Percentiles rank a stretch among this genome's conserved stretches.
phyloP scores from a whole-genome alignment of 2,329 filamentous ascomycete species.

The Paraphoma chrysanthemicola region DNA sequence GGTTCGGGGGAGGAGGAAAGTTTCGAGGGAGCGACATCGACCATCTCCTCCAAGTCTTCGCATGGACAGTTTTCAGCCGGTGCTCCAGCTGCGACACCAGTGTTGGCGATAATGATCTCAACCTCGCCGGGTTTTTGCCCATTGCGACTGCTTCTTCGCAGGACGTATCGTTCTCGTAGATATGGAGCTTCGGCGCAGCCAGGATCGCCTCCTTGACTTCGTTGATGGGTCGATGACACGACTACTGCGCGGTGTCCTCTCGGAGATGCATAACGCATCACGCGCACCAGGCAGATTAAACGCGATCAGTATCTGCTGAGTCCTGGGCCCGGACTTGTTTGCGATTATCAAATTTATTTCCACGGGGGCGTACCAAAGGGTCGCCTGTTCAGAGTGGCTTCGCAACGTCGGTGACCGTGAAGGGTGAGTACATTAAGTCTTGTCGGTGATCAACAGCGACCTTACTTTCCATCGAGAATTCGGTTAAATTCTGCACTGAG shows the following conservation, averaged over 20 bases:
- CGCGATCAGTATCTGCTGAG: not conserved
- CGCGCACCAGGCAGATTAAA: not conserved
- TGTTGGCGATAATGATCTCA: not conserved
- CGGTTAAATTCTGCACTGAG: not conserved
- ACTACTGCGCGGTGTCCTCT: not conserved
- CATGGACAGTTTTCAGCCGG: not conserved
- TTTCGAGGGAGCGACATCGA: not conserved
- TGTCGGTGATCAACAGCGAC: not conserved
- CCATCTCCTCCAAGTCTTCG: not conserved
- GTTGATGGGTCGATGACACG: not conserved
- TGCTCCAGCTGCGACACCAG: not conserved
- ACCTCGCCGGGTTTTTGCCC: not conserved
- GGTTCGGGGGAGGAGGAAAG: not conserved
- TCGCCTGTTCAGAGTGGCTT: no score
- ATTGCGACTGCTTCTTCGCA: not conserved
- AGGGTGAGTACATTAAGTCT: no score
- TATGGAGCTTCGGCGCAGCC: not conserved
- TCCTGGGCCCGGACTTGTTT: not conserved
- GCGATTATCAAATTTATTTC: not conserved
- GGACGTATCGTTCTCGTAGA: not conserved
- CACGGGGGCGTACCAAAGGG: no score
- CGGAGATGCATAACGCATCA: not conserved
- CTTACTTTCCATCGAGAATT: not conserved
- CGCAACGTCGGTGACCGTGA: no score
- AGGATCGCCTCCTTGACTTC: not conserved